Evolutionary conservation across 2,329 filamentous ascomycete species (phyloP), one percentile per base, ranked within the genome.

Genomic region (Elsinoe arachidis): DNA sequence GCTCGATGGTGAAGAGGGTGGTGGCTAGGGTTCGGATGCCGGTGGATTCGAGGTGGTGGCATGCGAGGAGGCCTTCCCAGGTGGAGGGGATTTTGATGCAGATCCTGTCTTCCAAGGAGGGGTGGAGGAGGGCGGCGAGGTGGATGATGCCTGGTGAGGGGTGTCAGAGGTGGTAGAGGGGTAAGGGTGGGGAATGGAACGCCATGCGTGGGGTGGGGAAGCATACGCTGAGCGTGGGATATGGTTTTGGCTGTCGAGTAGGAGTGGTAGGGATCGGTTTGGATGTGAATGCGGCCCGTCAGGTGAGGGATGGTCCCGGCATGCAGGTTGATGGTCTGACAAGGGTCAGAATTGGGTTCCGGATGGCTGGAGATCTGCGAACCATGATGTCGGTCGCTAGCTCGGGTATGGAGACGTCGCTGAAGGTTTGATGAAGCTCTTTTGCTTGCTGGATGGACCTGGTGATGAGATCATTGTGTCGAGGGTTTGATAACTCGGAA

Each of bases 41-140:
- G 9, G 73, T 68, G 14, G 66, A 62, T 63, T 85, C 77, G 3
- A 86, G 71, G 3, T 71, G 70, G 2, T 73, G 74, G 59, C 82
- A 85, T 1, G 83, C 83, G 62, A 79, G 74, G 12, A 86, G 70
- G 1, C 83, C 83, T 63, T 85, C 81, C 77, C 80, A 85, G 0
- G 82, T 85, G 6, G 77, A 74, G 0, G 82, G 80, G 39, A 86
- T 79, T 64, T 86, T 86, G 69, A 85, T 82, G 60, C 79, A 84
- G 23, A 85, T 70, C 30, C 81, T 73, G 12, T 26, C 43, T 3
- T 38, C n/a, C 14, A 54, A 14, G 1, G 33, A 17, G 1, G 56
- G 59, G 11, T 38, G 6, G 5, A 60, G 37, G 11, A n/a, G 35
- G 4, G 43, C 39, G 46, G 47, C 55, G 33, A 60, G 51, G 12